Base-by-base conservation (phyloP, 2,329 filamentous ascomycete species). In the Calonectria hawksworthii region DNA sequence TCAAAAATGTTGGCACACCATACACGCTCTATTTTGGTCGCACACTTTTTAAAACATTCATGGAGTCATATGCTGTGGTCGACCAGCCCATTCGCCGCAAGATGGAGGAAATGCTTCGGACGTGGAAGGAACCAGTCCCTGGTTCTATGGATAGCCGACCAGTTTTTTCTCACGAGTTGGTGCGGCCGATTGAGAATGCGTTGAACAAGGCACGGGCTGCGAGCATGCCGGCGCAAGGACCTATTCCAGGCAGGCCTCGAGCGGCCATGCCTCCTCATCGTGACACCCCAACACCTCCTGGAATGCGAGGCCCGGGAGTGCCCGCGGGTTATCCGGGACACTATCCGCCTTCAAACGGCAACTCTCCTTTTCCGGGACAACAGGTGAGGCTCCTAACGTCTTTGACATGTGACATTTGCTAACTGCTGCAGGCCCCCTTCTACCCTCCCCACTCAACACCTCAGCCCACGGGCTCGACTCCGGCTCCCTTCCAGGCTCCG, bases 1-100 rank as follows among this genome's bases (percentile, higher is more conserved):
- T 98, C 83, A 99, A 99, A 86, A 99, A 99, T 88, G 96, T 99
- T 76, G 97, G 97, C 75, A 98, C 96, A 0, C 97, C 97, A 10
- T 99, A 99, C 86, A 99, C 96, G 0, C 90, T 99, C 16, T 99
- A 98, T 85, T 94, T 99, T 78, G 95, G 96, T 68, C 93, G 95
- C 51, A 96, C 96, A 82, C 91, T 99, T 50, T 99, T 96, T 86
- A 92, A 93, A 80, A 99, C 95, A 6, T 99, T 98, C 83, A 98
- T 99, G 96, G 95, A 98, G 81, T 95, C 97, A 47, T 99, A 99
- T 84, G 94, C 94, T 4, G 91, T 98, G 74, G 96, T 99, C 76
- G 96, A 98, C 81, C 91, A 91, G 76, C 90, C 90, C 74, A 96
- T 96, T 28, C 93, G 97, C 77, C 93, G 93, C 79, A 98, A 98